These are phyloP conservation scores for Bocquillonia castaneifolia DNA, from an alignment of 441 rosid genomes.

Conservation along the genomic window DNA sequence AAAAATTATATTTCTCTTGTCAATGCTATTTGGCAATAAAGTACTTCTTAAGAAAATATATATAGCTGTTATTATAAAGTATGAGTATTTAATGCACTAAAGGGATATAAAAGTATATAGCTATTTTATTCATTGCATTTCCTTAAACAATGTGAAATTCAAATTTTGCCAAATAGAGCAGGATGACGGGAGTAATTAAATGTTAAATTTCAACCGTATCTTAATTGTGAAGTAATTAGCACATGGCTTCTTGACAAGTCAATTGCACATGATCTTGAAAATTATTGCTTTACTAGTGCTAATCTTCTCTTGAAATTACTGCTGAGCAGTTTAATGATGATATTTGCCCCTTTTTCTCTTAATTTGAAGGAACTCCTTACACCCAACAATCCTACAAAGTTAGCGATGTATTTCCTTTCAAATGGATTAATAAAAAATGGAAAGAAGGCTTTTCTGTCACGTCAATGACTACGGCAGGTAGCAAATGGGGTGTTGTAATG, in stretches of 20 bases:
- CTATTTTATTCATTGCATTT: too few relatives aligned
- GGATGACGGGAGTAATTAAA: too few relatives aligned
- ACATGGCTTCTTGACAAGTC: neutral
- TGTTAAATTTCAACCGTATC: neutral
- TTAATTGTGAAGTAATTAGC: neutral
- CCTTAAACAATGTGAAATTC: too few relatives aligned
- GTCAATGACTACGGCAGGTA: slow-evolving; percentile 53
- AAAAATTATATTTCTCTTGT: neutral
- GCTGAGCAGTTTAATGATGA: slow-evolving; percentile 7
- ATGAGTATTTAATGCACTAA: too few relatives aligned
- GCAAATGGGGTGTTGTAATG: slow-evolving; percentile 52
- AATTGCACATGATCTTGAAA: neutral
- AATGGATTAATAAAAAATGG: slow-evolving; percentile 64
- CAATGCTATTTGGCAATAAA: neutral
- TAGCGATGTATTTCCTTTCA: slow-evolving; percentile 51
- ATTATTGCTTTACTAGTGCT: neutral
- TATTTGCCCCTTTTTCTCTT: slow-evolving; percentile 15
- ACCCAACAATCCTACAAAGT: slow-evolving; percentile 59
- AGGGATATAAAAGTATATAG: too few relatives aligned
- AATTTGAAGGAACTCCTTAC: slow-evolving; percentile 42
- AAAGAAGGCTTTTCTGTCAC: slow-evolving; percentile 58
- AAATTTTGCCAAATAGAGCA: too few relatives aligned
- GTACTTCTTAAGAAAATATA: too few relatives aligned
- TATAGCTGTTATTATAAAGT: too few relatives aligned
- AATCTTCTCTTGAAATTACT: neutral